Base-by-base conservation (phyloP, 352 stramenopile genomes). In the Phytophthora tentaculata region DNA sequence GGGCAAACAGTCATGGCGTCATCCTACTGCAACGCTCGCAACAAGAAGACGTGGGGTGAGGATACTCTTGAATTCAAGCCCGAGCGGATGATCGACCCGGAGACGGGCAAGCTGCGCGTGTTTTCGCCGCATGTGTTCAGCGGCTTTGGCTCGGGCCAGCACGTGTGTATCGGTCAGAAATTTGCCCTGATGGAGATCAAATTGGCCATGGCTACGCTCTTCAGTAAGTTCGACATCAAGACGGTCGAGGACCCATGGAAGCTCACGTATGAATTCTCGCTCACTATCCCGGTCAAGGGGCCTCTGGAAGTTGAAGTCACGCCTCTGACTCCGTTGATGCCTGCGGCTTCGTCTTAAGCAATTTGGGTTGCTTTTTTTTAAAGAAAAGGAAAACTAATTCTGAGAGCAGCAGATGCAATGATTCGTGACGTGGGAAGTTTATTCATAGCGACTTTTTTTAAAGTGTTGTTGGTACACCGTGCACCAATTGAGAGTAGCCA, bases 101-200 rank as follows among this genome's bases (percentile, higher is more conserved):
- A 48, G 7, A 84, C 65, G 0, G 65, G 62, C 26, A 86, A 80
- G 52, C 61, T 79, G 13, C 56, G 47, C 4, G 58, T 71, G 5
- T 32, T 74, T 10, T 71, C 60, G 1, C 65, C 69, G 12, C 67
- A 54, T 19, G 24, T 50, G 24, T 76, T 69, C 37, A 76, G 69
- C 39, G 67, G 35, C 20, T 93, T 93, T 56, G 71, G 84, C n/a
- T 70, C 73, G 17, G 83, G 80, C 8, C 71, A 71, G 22, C 79
- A 84, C 55, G 69, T 79, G 41, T 91, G 83, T 51, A 64, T 92
- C 19, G 83, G 84, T 3, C 61, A 67, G 63, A 73, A 74, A 53
- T 79, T 88, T 26, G 78, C 80, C 24, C 71, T 83, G 54, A 71
- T 84, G 61, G 73, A 90, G 70, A 81, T 90, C 66, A 89, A 88